These are phyloP conservation scores for Eremothecium gossypii DNA, from an alignment of 1,139 yeast genomes.

Conservation along the genomic window DNA sequence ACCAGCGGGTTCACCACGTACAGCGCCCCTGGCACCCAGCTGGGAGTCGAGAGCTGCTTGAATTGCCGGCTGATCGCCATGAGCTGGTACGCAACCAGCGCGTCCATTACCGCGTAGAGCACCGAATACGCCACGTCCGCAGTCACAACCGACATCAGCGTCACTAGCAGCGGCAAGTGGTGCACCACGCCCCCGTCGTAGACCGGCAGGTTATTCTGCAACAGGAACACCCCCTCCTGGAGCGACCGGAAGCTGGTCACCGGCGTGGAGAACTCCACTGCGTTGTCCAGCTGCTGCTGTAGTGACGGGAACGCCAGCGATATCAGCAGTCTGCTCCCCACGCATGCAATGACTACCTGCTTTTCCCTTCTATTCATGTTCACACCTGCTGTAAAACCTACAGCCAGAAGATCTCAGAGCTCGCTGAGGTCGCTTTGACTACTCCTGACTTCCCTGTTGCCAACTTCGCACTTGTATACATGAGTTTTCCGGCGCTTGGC, in stretches of 20 bases:
- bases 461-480: too few species aligned
- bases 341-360: conserved; percentile 11
- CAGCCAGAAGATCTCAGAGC: background rate
- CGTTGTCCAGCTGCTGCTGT: conserved; percentile 35
- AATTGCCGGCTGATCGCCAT: conserved; percentile 29
- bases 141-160: conserved; percentile 36
- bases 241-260: conserved; percentile 37
- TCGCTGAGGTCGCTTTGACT: too few species aligned
- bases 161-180: conserved; percentile 67
- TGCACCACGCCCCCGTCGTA: conserved; percentile 84
- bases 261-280: conserved; percentile 55
- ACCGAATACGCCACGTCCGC: conserved; percentile 25
- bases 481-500: too few species aligned
- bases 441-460: too few species aligned
- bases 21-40: conserved; percentile 45
- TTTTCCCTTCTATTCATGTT: conserved; percentile 7
- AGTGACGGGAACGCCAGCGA: conserved; percentile 20
- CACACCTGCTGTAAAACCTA: background rate
- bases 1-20: conserved; percentile 77
- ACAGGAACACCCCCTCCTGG: conserved; percentile 70
- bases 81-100: conserved; percentile 31
- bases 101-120: conserved; percentile 36
- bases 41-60: conserved; percentile 28
- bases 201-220: conserved; percentile 50
- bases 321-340: conserved; percentile 14